Evolutionary conservation across 2,329 filamentous ascomycete species (phyloP), one percentile per base, ranked within the genome.

Genomic region (Graphilbum sp.): DNA sequence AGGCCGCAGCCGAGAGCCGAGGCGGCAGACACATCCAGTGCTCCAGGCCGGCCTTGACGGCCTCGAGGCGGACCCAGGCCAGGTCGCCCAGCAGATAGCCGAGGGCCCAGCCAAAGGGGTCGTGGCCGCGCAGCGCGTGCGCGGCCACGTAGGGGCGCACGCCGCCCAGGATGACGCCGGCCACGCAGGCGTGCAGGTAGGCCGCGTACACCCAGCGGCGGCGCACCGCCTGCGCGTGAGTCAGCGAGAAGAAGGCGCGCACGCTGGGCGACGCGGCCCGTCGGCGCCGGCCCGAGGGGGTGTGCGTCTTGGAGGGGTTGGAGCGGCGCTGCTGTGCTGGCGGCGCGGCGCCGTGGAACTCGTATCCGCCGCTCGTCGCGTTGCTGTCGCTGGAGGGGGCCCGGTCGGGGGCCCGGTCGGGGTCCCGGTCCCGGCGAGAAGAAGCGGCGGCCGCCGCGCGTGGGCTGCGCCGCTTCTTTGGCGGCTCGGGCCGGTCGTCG

Each of bases 91-190:
- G 72, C 3, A 95, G 61, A 55, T 98, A 98, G 2, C 84, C 79
- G 11, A 95, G 57, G 0, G 85, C 87, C 90, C 90, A 98, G 3
- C 88, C 84, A 33, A 98, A 72, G 0, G 90, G 86, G 49, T 98
- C 90, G 37, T 75, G 62, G 15, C 73, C 75, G 25, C 67, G 52
- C 2, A 98, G 64, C 13, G 85, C 86, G 44, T 70, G 64, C 32
- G 60, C 58, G 30, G 68, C 60, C 36, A 96, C 73, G 47, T 84
- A 80, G 3, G 64, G 63, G 38, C 86, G 72, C 21, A 96, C 68
- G 0, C 76, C 80, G 3, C 75, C 57, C 4, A 94, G 57, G 37
- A 92, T 72, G 24, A 84, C 70, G 1, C 62, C 50, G 9, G 77
- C 37, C 8, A 92, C 72, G 35, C 73, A 69, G 1, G 64, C 42